phyloP scores from a whole-genome alignment of 192 early-diverging fungal genomes.

The Entophlyctis luteolus region DNA sequence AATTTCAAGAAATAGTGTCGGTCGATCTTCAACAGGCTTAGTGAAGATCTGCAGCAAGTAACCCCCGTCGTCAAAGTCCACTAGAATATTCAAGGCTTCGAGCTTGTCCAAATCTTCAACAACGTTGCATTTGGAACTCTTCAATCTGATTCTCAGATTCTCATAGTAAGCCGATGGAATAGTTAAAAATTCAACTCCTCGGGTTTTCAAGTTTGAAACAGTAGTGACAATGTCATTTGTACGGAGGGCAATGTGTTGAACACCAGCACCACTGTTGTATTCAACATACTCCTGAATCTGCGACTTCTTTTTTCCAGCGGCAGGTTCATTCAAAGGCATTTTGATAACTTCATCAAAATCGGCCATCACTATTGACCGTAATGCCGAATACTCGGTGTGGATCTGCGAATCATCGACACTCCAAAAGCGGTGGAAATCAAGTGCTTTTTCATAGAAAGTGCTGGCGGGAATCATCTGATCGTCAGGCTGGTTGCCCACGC shows the following conservation, averaged over 20 bases:
- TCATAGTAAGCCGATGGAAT: constrained; percentile 86
- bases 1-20: constrained; percentile 94
- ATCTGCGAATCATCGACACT: constrained; percentile 96
- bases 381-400: constrained; percentile 89
- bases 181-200: constrained; percentile 85
- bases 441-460: constrained; percentile 81
- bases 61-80: constrained; percentile 94
- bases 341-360: constrained; percentile 87
- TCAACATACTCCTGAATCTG: constrained; percentile 93
- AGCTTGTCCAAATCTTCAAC: constrained; percentile 78
- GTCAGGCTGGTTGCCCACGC: constrained; percentile 94
- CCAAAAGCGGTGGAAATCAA: constrained; percentile 99
- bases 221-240: constrained; percentile 82
- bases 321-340: constrained; percentile 98
- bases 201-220: constrained; percentile 72
- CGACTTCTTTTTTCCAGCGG: constrained; percentile 85
- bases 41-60: constrained; percentile 91
- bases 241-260: constrained; percentile 87
- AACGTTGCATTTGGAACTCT: constrained; percentile 66
- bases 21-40: constrained; percentile 89
- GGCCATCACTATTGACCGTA: constrained; percentile 94
- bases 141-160: constrained; percentile 69
- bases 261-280: constrained; percentile 66
- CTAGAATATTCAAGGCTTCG: constrained; percentile 82
- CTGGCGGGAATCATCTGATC: constrained; percentile 79